Percentiles rank a stretch among this genome's conserved stretches.
Conservation (phyloP, 1,284 basidiomycete species). For the Heterobasidion irregulare region DNA sequence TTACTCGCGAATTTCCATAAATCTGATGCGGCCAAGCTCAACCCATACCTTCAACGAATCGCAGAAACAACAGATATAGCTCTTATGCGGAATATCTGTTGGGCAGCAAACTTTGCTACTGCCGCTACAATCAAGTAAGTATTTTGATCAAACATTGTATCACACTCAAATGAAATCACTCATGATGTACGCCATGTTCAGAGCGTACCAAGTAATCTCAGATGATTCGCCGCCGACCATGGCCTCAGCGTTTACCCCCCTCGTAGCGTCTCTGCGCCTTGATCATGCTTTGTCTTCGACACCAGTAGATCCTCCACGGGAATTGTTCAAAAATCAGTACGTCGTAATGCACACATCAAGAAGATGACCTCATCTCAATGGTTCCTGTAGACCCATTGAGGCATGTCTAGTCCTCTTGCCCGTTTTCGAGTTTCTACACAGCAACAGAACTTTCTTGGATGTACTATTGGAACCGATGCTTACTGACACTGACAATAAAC, state of each 20-base stretch:
- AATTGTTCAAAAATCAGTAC: conserved; percentile 50
- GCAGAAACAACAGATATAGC: conserved; percentile 35
- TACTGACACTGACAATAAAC: conserved; percentile 13
- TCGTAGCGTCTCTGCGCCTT: conserved; percentile 42
- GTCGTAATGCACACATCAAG: conserved; percentile 11
- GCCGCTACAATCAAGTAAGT: conserved; percentile 41
- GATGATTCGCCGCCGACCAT: conserved; percentile 45
- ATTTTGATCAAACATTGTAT: neutral
- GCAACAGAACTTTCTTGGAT: conserved; percentile 37
- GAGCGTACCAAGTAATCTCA: conserved; percentile 45
- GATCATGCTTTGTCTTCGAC: conserved; percentile 41
- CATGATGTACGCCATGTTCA: conserved; percentile 14
- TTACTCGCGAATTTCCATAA: conserved; percentile 61
- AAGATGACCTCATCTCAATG: no score
- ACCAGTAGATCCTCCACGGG: conserved; percentile 35
- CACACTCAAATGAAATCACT: neutral
- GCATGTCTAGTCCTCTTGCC: conserved; percentile 49
- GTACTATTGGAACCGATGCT: conserved; percentile 32
- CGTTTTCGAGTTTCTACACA: conserved; percentile 47
- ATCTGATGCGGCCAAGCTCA: conserved; percentile 56
- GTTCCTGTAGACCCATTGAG: conserved; percentile 43
- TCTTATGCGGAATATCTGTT: conserved; percentile 46
- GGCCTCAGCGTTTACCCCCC: conserved; percentile 35
- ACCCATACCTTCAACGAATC: conserved; percentile 51
- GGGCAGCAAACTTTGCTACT: conserved; percentile 45